Percentiles rank a stretch among this genome's conserved stretches.
Evolutionary conservation across 495 filamentous ascomycete species (phyloP).

Genomic region (Aspergillus sparsus): DNA sequence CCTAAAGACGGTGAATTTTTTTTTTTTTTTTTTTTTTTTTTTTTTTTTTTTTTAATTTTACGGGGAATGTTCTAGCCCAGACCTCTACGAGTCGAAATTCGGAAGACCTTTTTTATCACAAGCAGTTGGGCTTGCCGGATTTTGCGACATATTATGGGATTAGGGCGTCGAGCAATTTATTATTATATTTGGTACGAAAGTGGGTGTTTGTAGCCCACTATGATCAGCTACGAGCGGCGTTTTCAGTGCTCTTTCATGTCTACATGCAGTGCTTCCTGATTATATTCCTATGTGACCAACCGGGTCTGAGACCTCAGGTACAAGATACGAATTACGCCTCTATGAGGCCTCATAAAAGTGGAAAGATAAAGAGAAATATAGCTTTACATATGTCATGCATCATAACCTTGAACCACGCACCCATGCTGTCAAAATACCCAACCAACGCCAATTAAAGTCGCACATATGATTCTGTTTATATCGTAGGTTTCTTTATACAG

Average conservation of each 20-base stretch:
- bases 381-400: conserved; percentile 16
- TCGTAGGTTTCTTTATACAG: conserved; percentile 12
- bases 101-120: neutral
- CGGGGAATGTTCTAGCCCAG: neutral
- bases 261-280: too few relatives aligned
- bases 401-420: conserved; percentile 15
- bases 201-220: too few relatives aligned
- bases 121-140: neutral
- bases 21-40: conserved; percentile 3
- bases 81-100: neutral
- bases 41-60: neutral
- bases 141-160: neutral
- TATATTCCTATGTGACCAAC: too few relatives aligned
- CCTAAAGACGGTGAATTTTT: conserved; percentile 1
- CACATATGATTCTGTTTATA: conserved; percentile 2
- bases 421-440: conserved; percentile 21
- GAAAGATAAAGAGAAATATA: neutral
- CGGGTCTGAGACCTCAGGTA: conserved; percentile 1
- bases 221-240: too few relatives aligned
- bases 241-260: too few relatives aligned
- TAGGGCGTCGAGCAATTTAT: neutral
- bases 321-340: conserved; percentile 3
- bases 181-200: too few relatives aligned
- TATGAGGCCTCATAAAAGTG: conserved; percentile 11
- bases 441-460: conserved; percentile 31